Evolutionary conservation across 1,284 basidiomycete species (phyloP).

Genomic region (Microbotryomycetes sp.): DNA sequence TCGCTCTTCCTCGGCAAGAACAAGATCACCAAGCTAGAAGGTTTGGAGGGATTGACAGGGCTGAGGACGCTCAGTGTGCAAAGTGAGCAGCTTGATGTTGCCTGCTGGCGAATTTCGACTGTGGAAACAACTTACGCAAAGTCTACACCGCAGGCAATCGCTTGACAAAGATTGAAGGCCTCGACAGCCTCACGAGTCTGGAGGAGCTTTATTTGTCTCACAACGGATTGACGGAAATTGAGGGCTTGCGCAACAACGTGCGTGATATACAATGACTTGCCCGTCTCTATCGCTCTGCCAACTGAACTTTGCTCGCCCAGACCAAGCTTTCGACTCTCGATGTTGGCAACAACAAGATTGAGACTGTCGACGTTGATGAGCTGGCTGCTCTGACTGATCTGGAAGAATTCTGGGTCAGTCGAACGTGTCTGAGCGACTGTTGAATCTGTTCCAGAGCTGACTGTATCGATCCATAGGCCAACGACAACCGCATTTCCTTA

Average conservation of each 20-base stretch:
- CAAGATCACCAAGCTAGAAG: slow-evolving; percentile 80
- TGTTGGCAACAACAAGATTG: slow-evolving; percentile 76
- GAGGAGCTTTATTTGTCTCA: slow-evolving; percentile 93
- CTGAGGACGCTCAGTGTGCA: slow-evolving; percentile 65
- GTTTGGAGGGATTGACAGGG: slow-evolving; percentile 60
- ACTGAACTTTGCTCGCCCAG: slow-evolving; percentile 44
- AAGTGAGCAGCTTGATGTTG: slow-evolving; percentile 33
- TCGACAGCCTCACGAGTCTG: slow-evolving; percentile 46
- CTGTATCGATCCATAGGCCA: slow-evolving; percentile 55
- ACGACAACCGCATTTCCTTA: slow-evolving; percentile 72
- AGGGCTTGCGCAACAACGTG: slow-evolving; percentile 79
- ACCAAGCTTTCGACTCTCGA: slow-evolving; percentile 77
- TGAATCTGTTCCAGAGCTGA: neutral
- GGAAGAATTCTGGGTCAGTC: slow-evolving; percentile 86
- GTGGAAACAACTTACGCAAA: neutral
- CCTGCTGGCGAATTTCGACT: neutral
- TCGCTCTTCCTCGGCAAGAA: slow-evolving; percentile 98
- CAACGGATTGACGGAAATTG: slow-evolving; percentile 78
- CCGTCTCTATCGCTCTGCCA: neutral
- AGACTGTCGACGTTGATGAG: slow-evolving; percentile 59
- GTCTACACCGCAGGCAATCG: slow-evolving; percentile 29
- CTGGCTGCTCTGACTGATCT: slow-evolving; percentile 66
- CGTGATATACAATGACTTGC: slow-evolving; percentile 36
- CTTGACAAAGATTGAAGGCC: slow-evolving; percentile 36
- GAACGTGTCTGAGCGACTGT: neutral